Evolutionary conservation across 805 yeast genomes (phyloP).

Genomic region (Saccharomycopsis guyanensis): DNA sequence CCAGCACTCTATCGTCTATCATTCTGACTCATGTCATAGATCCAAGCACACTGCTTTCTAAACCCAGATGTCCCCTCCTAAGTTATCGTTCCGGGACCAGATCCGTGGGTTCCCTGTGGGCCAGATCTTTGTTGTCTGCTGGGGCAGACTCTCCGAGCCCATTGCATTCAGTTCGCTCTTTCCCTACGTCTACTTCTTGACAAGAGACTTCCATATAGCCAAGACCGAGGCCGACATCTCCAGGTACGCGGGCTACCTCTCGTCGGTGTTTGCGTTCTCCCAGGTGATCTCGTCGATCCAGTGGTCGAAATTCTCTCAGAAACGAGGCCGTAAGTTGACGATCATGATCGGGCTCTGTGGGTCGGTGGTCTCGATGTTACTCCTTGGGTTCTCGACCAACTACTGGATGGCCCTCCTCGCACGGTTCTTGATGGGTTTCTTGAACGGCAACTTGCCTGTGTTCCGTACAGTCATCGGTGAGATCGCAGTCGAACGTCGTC

Average conservation of each 20-base stretch:
- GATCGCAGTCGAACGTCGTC: conserved; percentile 41
- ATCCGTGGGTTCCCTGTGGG: conserved; percentile 49
- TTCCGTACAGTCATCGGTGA: conserved; percentile 57
- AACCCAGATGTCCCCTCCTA: background rate
- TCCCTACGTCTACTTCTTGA: conserved; percentile 60
- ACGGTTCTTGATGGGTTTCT: conserved; percentile 45
- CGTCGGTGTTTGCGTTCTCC: conserved; percentile 54
- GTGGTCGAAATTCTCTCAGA: conserved; percentile 54
- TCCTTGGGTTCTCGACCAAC: conserved; percentile 47
- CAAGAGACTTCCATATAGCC: conserved; percentile 46
- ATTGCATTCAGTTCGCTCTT: conserved; percentile 56
- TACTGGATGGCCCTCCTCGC: conserved; percentile 47
- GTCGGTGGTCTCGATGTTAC: conserved; percentile 38
- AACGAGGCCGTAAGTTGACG: conserved; percentile 49
- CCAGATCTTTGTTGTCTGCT: conserved; percentile 35
- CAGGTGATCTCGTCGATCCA: conserved; percentile 51
- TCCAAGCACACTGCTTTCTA: no score
- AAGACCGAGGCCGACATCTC: conserved; percentile 46
- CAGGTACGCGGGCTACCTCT: conserved; percentile 52
- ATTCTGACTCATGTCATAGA: no score
- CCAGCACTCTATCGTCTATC: no score
- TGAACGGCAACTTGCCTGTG: conserved; percentile 63
- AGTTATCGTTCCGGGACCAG: conserved; percentile 38
- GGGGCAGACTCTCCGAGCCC: conserved; percentile 53
- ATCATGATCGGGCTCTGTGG: conserved; percentile 46